Base-by-base conservation (phyloP, 495 filamentous ascomycete genomes). In the Aspergillus affinis region DNA sequence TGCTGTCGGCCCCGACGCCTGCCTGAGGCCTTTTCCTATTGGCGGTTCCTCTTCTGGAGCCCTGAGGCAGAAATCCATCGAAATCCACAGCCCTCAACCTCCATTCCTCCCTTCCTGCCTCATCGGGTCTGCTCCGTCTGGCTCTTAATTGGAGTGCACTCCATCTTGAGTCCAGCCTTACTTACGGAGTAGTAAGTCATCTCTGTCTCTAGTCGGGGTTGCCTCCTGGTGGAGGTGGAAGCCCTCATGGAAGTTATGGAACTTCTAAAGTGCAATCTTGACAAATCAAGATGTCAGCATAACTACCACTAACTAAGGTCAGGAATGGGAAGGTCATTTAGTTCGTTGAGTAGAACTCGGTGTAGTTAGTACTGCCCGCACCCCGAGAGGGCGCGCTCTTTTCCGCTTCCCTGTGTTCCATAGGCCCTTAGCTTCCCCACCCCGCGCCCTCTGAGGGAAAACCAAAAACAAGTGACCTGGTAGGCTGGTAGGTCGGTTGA, bases 1-100 rank as follows among this genome's bases (percentile, higher is more conserved):
- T 54, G 55, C 26, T 50, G 54, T 54, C 55, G 54, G 45, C 56
- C 61, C 36, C 47, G 54, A 46, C 49, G 63, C 59, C 56, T 62
- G 45, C 59, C 54, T 61, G 56, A 53, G 58, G 58, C 32, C 32
- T 36, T 58, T 32, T 30, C 44, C 26, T 29, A 26, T 58, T 44
- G 48, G 51, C 6, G 45, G 32, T 52, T 62, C 64, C 58, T 62
- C 60, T 60, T 60, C 61, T 60, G 60, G 60, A 62, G 56, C 55
- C 59, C 56, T 59, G 52, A 59, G 55, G 56, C 60, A 62, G 59
- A 44, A 54, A 41, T 41, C 36, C 36, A 41, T 32, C 29, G 29
- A 32, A 32, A 32, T 32, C 29, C 29, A 32, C n/a, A 19, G 49
- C 47, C 23, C 56, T 52, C 50, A 10, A 32, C 29, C 8, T 30